These are phyloP conservation scores for Xylaria sp. DNA, from an alignment of 2,329 filamentous ascomycete species.

Conservation along the genomic window DNA sequence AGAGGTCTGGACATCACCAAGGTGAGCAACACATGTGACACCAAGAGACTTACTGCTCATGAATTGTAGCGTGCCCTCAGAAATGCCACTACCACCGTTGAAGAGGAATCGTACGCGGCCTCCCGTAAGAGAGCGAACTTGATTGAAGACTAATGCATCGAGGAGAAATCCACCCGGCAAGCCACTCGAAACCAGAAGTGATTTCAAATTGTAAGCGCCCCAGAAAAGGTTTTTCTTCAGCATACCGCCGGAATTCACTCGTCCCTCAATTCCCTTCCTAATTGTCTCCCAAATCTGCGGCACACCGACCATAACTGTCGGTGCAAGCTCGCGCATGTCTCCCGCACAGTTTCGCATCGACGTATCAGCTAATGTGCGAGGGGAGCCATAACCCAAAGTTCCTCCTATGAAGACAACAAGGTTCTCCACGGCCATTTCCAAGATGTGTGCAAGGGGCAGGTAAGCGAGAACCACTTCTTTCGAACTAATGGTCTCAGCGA, in stretches of 20 bases:
- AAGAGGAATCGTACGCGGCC: slow-evolving; percentile 87
- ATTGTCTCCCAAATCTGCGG: slow-evolving; percentile 97
- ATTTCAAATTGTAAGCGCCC: slow-evolving; percentile 65
- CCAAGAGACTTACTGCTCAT: slow-evolving; percentile 61
- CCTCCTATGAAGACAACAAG: slow-evolving; percentile 86
- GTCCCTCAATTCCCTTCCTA: slow-evolving; percentile 87
- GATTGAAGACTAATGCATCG: slow-evolving; percentile 86
- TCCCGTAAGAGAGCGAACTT: slow-evolving; percentile 88
- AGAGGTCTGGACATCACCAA: too few relatives aligned
- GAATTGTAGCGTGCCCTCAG: slow-evolving; percentile 86
- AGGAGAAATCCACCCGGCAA: slow-evolving; percentile 72
- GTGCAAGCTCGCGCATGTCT: slow-evolving; percentile 90
- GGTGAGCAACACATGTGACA: too few relatives aligned
- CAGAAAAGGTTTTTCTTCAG: slow-evolving; percentile 80
- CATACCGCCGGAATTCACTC: slow-evolving; percentile 74
- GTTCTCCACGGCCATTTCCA: slow-evolving; percentile 96
- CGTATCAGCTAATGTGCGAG: slow-evolving; percentile 83
- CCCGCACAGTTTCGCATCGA: slow-evolving; percentile 90
- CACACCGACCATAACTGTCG: slow-evolving; percentile 90
- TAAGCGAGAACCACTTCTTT: slow-evolving; percentile 86
- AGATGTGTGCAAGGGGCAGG: slow-evolving; percentile 91
- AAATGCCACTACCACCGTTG: slow-evolving; percentile 92
- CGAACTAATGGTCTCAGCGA: slow-evolving; percentile 78
- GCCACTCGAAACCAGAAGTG: slow-evolving; percentile 61
- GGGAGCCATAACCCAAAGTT: slow-evolving; percentile 91